A percentile compares a stretch with the other conserved stretches of the same genome.
Conservation (phyloP, 106 monocot genomes). For the Triglochin maritima region DNA sequence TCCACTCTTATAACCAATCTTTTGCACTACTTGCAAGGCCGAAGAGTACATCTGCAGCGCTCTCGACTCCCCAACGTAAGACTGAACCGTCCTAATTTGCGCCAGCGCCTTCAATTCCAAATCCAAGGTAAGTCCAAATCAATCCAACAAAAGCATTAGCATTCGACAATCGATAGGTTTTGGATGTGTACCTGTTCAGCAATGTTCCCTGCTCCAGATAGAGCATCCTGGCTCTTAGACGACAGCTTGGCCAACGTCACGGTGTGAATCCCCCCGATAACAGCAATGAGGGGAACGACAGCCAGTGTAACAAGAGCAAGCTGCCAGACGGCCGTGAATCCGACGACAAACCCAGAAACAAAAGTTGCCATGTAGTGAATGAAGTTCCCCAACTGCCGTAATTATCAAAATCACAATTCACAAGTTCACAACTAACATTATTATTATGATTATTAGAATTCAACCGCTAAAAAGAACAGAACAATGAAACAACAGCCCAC, state of each 20-base stretch:
- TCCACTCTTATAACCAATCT: conserved; percentile 64
- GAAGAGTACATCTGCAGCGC: conserved; percentile 50
- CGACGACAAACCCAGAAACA: conserved; percentile 32
- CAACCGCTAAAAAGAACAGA: neutral
- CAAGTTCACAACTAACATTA: neutral
- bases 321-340: conserved; percentile 47
- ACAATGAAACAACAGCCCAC: neutral
- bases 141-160: neutral
- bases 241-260: conserved; percentile 38
- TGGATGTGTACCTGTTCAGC: conserved; percentile 13
- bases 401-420: neutral
- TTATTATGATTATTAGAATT: neutral
- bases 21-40: conserved; percentile 48
- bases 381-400: conserved; percentile 25
- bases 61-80: conserved; percentile 68
- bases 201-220: conserved; percentile 37
- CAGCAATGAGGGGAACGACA: conserved; percentile 38
- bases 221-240: conserved; percentile 37
- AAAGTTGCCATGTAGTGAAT: conserved; percentile 39
- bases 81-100: conserved; percentile 86
- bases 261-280: conserved; percentile 55
- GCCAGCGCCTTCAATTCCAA: conserved; percentile 40
- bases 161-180: neutral
- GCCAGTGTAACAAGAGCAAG: conserved; percentile 49
- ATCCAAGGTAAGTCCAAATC: neutral